Conservation (phyloP, 129 eudicot species). For the Scalesia atractyloides region DNA sequence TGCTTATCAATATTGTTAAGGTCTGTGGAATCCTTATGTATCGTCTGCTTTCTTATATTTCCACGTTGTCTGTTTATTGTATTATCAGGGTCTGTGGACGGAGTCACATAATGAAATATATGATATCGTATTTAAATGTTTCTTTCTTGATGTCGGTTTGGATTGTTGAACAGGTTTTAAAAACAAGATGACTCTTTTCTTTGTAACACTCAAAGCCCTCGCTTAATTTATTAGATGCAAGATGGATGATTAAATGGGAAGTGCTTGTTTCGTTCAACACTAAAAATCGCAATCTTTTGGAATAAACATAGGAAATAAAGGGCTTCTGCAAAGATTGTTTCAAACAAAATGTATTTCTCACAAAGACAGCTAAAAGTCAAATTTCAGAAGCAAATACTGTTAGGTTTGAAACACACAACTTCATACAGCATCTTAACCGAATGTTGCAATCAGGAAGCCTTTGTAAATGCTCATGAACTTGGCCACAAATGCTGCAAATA, state of each 20-base stretch:
- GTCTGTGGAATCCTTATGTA: slow-evolving; percentile 20
- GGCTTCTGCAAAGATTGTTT: slow-evolving; percentile 9
- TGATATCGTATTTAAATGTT: slow-evolving; percentile 5
- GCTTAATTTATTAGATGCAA: not conserved
- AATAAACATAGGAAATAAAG: slow-evolving; percentile 2
- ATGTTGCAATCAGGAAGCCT: slow-evolving; percentile 81
- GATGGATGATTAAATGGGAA: not conserved
- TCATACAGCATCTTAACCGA: slow-evolving; percentile 47
- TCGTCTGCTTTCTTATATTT: not conserved
- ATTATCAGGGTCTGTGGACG: not conserved
- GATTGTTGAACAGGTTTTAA: too few relatives aligned
- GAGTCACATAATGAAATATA: slow-evolving; percentile 14
- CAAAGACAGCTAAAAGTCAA: slow-evolving; percentile 1
- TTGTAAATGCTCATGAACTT: slow-evolving; percentile 98
- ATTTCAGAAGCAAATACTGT: slow-evolving; percentile 1
- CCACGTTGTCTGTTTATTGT: not conserved
- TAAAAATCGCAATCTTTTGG: slow-evolving; percentile 8
- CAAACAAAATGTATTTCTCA: slow-evolving; percentile 5
- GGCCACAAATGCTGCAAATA: slow-evolving; percentile 89
- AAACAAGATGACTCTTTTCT: too few relatives aligned
- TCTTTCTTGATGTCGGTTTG: not conserved
- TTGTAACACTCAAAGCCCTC: too few relatives aligned
- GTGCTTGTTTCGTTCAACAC: not conserved
- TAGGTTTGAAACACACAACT: not conserved
- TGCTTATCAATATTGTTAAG: slow-evolving; percentile 18